phyloP scores from a whole-genome alignment of 2,329 filamentous ascomycete genomes.

The Aspergillus sp. region DNA sequence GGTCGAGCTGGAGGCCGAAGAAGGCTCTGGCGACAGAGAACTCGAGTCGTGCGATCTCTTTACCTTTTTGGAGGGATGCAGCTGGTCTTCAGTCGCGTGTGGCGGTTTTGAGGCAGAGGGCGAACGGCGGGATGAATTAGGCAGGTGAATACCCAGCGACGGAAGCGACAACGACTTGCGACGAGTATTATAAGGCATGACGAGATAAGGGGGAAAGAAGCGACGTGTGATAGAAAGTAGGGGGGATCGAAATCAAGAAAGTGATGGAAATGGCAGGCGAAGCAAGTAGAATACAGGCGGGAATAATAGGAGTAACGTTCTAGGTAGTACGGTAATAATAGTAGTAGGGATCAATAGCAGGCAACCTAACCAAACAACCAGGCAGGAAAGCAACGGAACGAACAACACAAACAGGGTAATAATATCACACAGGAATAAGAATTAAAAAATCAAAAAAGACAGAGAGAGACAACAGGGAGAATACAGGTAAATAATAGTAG shows the following conservation, averaged over 20 bases:
- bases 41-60: slow-evolving; percentile 71
- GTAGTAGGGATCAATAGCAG: background rate
- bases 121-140: slow-evolving; percentile 59
- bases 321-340: background rate
- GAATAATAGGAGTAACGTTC: slow-evolving; percentile 7
- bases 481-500: background rate
- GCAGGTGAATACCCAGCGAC: slow-evolving; percentile 86
- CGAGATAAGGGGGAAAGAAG: slow-evolving; percentile 9
- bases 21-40: slow-evolving; percentile 43
- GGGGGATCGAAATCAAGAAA: slow-evolving; percentile 8
- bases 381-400: background rate
- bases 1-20: slow-evolving; percentile 25
- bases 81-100: slow-evolving; percentile 55
- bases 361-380: background rate
- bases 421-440: background rate
- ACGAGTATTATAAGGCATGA: slow-evolving; percentile 93
- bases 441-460: background rate
- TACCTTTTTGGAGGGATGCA: slow-evolving; percentile 63
- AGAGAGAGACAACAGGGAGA: too few relatives aligned
- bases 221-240: slow-evolving; percentile 18
- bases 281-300: slow-evolving; percentile 5
- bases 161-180: slow-evolving; percentile 92
- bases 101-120: slow-evolving; percentile 63
- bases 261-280: slow-evolving; percentile 9
- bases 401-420: background rate